Conservation (phyloP, 164 flowering plant genomes). For the Malania oleifera region DNA sequence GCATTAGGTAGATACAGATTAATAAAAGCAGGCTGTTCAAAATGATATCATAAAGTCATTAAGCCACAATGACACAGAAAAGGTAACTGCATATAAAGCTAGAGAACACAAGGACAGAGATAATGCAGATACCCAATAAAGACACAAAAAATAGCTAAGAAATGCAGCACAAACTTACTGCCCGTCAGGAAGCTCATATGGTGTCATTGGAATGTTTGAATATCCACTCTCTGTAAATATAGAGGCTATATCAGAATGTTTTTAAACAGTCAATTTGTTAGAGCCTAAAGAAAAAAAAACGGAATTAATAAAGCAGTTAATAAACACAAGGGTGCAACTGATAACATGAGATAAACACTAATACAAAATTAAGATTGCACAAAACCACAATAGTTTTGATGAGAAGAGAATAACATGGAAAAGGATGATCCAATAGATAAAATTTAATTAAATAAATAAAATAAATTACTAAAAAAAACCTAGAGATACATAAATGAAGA, state of each 20-base stretch:
- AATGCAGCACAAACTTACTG: constrained; percentile 57
- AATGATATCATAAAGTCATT: too few species aligned
- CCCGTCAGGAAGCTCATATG: constrained; percentile 99
- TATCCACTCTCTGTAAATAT: constrained; percentile 66
- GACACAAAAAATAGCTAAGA: neutral
- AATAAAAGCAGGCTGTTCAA: too few species aligned
- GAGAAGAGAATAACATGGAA: neutral
- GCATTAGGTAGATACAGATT: too few species aligned
- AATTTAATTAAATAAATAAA: too few species aligned
- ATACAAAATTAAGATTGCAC: neutral
- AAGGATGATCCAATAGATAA: too few species aligned
- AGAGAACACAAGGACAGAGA: neutral
- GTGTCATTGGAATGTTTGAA: constrained; percentile 91
- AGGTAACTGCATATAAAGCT: too few species aligned
- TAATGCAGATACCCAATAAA: neutral
- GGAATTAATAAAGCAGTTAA: neutral
- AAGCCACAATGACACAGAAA: too few species aligned
- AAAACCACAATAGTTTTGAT: neutral
- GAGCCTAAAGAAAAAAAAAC: neutral
- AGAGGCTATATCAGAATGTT: constrained; percentile 9
- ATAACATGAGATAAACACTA: too few species aligned
- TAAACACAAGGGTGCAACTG: neutral
- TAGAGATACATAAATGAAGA: too few species aligned
- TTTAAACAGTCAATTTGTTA: neutral
- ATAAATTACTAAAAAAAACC: neutral